These are phyloP conservation scores for Ophiorrhiza pumila DNA, from an alignment of 257 asterid species.

Conservation along the genomic window DNA sequence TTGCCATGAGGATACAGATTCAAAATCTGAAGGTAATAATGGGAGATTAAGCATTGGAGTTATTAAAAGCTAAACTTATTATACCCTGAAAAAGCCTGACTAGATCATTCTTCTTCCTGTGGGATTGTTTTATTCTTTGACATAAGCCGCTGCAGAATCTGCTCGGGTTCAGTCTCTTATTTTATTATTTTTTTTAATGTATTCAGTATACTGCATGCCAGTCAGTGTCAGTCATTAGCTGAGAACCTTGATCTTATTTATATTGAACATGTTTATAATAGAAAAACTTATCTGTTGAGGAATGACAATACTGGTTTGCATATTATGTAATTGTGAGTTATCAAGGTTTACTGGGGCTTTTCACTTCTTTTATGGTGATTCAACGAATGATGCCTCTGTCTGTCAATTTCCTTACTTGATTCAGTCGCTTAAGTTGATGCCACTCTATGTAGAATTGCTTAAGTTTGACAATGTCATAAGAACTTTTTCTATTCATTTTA, in stretches of 20 bases:
- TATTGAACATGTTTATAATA: background rate
- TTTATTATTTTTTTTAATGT: background rate
- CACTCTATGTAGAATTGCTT: no score
- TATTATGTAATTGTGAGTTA: background rate
- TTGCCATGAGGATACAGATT: slow-evolving; percentile 75
- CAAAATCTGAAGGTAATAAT: slow-evolving; percentile 68
- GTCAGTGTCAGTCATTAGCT: background rate
- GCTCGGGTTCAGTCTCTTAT: no score
- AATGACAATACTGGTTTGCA: background rate
- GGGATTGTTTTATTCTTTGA: background rate
- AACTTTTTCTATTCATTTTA: no score
- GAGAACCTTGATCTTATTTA: background rate
- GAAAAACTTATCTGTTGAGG: background rate
- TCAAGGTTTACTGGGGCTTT: background rate
- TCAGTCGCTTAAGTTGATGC: no score
- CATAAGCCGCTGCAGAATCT: background rate
- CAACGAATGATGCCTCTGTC: background rate
- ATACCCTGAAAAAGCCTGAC: background rate
- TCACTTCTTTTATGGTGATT: background rate
- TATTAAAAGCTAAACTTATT: background rate
- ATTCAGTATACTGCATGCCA: background rate
- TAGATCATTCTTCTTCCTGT: background rate
- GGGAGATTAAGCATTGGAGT: background rate
- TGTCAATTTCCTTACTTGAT: background rate
- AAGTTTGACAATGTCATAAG: no score